These are phyloP conservation scores for Eurotiales sp. DNA, from an alignment of 2,329 filamentous ascomycete genomes.

Conservation along the genomic window DNA sequence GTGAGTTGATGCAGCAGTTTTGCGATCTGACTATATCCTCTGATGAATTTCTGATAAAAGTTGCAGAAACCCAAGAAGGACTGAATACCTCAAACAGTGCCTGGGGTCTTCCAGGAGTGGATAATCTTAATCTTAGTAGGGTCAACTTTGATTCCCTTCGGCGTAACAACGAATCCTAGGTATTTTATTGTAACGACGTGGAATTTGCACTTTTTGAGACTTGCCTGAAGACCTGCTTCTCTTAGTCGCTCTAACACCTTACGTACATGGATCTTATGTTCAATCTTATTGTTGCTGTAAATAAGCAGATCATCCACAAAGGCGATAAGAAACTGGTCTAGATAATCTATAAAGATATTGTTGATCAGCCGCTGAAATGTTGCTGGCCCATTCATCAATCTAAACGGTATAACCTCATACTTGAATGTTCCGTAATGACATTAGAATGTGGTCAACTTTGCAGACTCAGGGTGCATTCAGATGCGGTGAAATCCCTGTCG, in stretches of 20 bases:
- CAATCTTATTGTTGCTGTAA: conserved; percentile 1
- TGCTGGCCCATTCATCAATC: conserved; percentile 16
- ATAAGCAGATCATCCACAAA: conserved; percentile 21
- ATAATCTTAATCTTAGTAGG: neutral
- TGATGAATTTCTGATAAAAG: conserved; percentile 18
- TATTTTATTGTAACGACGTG: neutral
- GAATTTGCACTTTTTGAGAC: conserved; percentile 6
- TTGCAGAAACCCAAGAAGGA: conserved; percentile 20
- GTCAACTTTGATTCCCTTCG: conserved; percentile 4
- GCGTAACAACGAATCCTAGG: neutral
- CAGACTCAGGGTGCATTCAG: neutral
- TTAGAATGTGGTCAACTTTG: conserved; percentile 14
- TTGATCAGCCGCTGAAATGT: conserved; percentile 17
- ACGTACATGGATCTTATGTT: neutral
- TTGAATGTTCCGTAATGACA: conserved; percentile 24
- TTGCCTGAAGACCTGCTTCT: neutral
- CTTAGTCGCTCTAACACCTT: neutral
- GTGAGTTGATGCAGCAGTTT: neutral
- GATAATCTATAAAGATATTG: neutral
- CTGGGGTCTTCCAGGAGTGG: neutral
- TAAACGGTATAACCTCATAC: conserved; percentile 27
- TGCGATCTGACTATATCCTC: neutral
- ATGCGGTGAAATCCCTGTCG: conserved; percentile 14
- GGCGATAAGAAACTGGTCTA: conserved; percentile 12
- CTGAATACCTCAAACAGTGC: neutral